These are phyloP conservation scores for Cladosporium sp. DNA, from an alignment of 2,329 filamentous ascomycete species.

Conservation along the genomic window DNA sequence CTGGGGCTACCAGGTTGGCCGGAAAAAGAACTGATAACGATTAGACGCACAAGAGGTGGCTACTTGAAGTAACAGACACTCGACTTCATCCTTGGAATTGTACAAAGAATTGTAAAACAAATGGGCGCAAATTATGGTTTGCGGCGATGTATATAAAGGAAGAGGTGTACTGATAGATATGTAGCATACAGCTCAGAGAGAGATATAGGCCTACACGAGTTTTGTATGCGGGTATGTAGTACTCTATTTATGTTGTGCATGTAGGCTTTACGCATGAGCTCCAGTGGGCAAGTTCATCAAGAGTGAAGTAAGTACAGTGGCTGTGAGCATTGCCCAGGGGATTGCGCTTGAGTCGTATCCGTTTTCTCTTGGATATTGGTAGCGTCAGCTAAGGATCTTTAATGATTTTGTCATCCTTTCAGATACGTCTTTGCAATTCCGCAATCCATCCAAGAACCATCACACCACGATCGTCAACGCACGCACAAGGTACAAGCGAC, in stretches of 20 bases:
- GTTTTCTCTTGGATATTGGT: background rate
- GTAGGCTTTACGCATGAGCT: background rate
- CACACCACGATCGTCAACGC: too few species aligned
- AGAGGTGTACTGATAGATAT: background rate
- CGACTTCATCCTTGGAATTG: conserved; percentile 2
- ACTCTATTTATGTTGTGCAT: background rate
- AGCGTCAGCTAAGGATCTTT: background rate
- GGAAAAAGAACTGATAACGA: conserved; percentile 6
- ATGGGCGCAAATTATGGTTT: background rate
- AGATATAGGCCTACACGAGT: background rate
- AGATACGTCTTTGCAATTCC: too few species aligned
- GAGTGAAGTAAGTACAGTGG: background rate
- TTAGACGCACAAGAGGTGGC: conserved; percentile 1
- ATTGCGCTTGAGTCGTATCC: background rate
- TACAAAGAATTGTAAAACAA: background rate
- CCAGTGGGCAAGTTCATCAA: background rate
- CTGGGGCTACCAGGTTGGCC: conserved; percentile 93
- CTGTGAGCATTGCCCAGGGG: background rate
- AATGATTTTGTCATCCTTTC: background rate
- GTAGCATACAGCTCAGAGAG: background rate
- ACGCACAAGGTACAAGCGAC: too few species aligned
- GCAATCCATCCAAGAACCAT: too few species aligned
- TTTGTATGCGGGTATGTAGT: background rate
- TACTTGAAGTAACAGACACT: background rate
- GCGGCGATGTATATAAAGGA: background rate